Conservation (phyloP, 352 stramenopile genomes). For the Globisporangium irregulare region DNA sequence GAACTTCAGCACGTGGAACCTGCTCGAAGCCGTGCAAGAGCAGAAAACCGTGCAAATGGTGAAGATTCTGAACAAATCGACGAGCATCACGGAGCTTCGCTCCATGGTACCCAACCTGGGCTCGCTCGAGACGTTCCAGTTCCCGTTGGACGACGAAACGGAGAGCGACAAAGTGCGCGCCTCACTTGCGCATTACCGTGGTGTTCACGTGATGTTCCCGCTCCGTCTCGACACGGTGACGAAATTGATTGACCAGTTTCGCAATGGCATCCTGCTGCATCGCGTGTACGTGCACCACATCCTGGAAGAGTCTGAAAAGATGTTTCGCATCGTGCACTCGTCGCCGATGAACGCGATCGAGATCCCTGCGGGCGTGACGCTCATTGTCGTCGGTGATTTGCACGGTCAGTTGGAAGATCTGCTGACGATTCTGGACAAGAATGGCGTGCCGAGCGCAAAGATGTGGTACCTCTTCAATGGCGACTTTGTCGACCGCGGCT, state of each 20-base stretch:
- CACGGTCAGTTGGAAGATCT: constrained; percentile 94
- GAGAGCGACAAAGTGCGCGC: constrained; percentile 61
- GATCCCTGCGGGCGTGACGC: constrained; percentile 72
- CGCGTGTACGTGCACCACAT: constrained; percentile 76
- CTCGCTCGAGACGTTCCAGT: constrained; percentile 61
- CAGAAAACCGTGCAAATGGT: constrained; percentile 84
- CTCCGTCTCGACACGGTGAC: constrained; percentile 75
- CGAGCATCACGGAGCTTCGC: constrained; percentile 74
- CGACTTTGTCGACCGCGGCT: constrained; percentile 94
- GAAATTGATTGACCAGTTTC: constrained; percentile 82
- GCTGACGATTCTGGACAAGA: constrained; percentile 91
- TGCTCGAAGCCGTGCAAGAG: constrained; percentile 78
- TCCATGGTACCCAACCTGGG: constrained; percentile 77
- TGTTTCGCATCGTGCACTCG: constrained; percentile 43
- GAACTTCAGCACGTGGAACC: constrained; percentile 86
- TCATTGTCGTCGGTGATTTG: constrained; percentile 92
- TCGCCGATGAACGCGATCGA: constrained; percentile 74
- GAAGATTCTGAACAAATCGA: constrained; percentile 82
- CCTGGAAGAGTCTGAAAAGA: constrained; percentile 58
- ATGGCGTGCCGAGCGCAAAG: constrained; percentile 81
- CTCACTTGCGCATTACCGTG: constrained; percentile 68
- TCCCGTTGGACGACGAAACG: constrained; percentile 39
- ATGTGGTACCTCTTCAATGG: constrained; percentile 96
- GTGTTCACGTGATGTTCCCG: constrained; percentile 69
- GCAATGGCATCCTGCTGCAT: constrained; percentile 78